A percentile compares a stretch with the other conserved stretches of the same genome.
Conservation (phyloP, 2,329 filamentous ascomycete genomes). For the Alternaria consortialis region DNA sequence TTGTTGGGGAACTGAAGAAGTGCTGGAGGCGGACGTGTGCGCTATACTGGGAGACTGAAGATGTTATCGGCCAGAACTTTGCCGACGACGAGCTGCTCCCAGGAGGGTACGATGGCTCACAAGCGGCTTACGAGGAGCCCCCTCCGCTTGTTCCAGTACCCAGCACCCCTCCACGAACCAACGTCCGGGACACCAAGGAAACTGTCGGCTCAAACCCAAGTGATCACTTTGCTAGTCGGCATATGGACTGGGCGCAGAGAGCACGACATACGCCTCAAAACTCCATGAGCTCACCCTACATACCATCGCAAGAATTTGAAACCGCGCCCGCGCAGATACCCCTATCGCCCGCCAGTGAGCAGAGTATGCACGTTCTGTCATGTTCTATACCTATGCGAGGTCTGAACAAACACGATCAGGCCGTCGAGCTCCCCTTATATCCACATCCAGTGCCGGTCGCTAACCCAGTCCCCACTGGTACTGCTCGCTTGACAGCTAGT, state of each 20-base stretch:
- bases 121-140: slow-evolving; percentile 35
- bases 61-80: slow-evolving; percentile 67
- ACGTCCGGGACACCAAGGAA: slow-evolving; percentile 42
- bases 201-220: slow-evolving; percentile 49
- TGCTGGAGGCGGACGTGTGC: slow-evolving; percentile 94
- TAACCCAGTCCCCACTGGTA: slow-evolving; percentile 40
- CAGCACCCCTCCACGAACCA: slow-evolving; percentile 37
- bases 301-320: slow-evolving; percentile 45
- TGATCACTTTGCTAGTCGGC: slow-evolving; percentile 49
- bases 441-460: slow-evolving; percentile 50
- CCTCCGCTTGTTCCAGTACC: slow-evolving; percentile 23
- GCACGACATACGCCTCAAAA: slow-evolving; percentile 50
- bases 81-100: slow-evolving; percentile 75
- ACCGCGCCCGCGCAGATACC: slow-evolving; percentile 43
- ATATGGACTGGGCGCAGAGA: slow-evolving; percentile 51
- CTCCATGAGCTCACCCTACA: slow-evolving; percentile 47
- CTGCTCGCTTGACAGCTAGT: slow-evolving; percentile 40
- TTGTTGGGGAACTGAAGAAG: slow-evolving; percentile 92
- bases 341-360: slow-evolving; percentile 56
- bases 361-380: slow-evolving; percentile 66
- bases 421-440: slow-evolving; percentile 51
- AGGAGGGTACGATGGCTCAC: slow-evolving; percentile 70
- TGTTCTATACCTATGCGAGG: slow-evolving; percentile 66
- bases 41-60: slow-evolving; percentile 83
- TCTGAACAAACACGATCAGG: slow-evolving; percentile 44